Evolutionary conservation across 441 rosid genomes (phyloP).

Genomic region (Erodium chrysanthum): DNA sequence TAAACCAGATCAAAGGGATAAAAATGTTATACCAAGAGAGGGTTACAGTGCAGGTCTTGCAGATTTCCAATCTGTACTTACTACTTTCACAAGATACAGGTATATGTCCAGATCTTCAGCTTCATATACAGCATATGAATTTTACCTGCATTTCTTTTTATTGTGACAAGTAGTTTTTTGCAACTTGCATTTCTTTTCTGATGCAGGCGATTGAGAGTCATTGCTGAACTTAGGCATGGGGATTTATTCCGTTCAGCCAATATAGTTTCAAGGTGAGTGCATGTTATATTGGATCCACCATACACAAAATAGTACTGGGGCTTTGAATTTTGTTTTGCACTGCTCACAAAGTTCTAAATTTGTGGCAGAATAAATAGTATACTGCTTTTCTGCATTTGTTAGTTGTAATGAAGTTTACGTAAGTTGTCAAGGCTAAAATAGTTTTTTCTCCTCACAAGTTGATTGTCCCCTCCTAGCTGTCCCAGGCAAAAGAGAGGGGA

Average conservation of each 20-base stretch:
- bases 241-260: conserved; percentile 96
- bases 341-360: too few species aligned
- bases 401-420: too few species aligned
- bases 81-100: conserved; percentile 88
- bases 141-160: conserved; percentile 3
- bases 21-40: conserved; percentile 54
- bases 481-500: conserved; percentile 1
- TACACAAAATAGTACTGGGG: not conserved
- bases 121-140: not conserved
- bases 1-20: conserved; percentile 50
- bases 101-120: conserved; percentile 18
- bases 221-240: conserved; percentile 90
- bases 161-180: conserved; percentile 8
- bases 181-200: conserved; percentile 12
- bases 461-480: not conserved
- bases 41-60: conserved; percentile 44
- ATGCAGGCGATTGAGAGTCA: conserved; percentile 82
- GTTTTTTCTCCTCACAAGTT: not conserved
- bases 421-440: not conserved
- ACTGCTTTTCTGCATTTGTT: too few species aligned
- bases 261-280: conserved; percentile 75
- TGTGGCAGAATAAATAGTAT: too few species aligned
- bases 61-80: conserved; percentile 77
- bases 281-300: conserved; percentile 6
- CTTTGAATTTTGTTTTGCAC: too few species aligned